Base-by-base conservation (phyloP, 2,329 filamentous ascomycete genomes). In the Scedosporium dehoogii region DNA sequence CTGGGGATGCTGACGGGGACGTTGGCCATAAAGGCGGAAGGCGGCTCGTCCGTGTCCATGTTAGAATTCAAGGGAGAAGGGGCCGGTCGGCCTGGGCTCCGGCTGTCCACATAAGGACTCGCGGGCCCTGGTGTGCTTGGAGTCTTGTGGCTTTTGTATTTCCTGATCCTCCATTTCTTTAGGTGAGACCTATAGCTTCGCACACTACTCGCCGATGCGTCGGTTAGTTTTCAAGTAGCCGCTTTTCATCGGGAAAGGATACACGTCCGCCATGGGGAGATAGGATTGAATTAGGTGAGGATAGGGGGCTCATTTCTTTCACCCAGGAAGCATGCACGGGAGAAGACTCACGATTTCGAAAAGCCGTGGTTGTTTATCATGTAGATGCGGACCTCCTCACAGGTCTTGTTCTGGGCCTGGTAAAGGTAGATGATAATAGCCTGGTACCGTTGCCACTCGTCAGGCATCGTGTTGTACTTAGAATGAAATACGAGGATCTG, bases 281-380 rank as follows among this genome's bases (percentile, higher is more conserved):
- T 33, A 9, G 6, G 6, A 33, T 33, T 2, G n/a, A 14, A 21
- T 6, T 48, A 55, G 2, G 5, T 6, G 18, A 23, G 23, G 51
- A 27, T 3, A 55, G 7, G 51, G 21, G 16, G 14, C 21, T 7
- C n/a, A 48, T 48, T n/a, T 21, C 21, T 6, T 7, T 7, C 16
- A 4, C 42, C 42, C 38, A 16, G 4, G 60, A 56, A n/a, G 25
- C 29, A 29, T 60, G 60, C 57, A 57, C 44, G 44, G 51, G 58
- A 42, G 41, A 10, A 60, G 51, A 72, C 75, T 69, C 65, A 75
- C 74, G 73, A 79, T 44, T 79, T 76, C 46, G 73, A 69, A 69
- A 81, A 76, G 59, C 70, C 67, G 63, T 79, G 69, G 64, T 71
- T 57, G 61, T 70, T 60, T 62, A 70, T 67, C 77, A 80, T 79